A percentile compares a stretch with the other conserved stretches of the same genome.
Evolutionary conservation across 345 rosid genomes (phyloP).

Genomic region (Cardamine occulta): DNA sequence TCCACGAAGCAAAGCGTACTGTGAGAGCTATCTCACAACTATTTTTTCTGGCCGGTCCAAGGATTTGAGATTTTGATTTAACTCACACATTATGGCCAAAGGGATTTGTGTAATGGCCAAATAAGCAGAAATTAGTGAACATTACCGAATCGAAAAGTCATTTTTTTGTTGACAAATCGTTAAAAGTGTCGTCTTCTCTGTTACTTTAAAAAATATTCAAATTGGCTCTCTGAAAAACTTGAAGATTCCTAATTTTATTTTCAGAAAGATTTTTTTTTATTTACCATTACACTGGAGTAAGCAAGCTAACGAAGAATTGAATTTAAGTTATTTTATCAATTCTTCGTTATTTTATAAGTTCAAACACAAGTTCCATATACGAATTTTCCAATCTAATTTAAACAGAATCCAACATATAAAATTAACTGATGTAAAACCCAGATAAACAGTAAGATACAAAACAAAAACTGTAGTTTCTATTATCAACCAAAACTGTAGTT

Average conservation of each 20-base stretch:
- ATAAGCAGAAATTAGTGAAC: background rate
- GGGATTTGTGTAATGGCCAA: background rate
- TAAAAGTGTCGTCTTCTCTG: too few species aligned
- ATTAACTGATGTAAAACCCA: background rate
- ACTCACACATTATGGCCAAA: background rate
- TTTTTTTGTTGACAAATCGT: background rate
- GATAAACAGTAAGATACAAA: background rate
- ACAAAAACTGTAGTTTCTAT: too few species aligned
- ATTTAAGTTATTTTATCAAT: too few species aligned
- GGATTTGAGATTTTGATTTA: background rate
- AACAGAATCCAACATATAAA: background rate
- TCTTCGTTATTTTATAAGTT: too few species aligned
- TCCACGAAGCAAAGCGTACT: constrained; percentile 25
- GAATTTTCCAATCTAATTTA: background rate
- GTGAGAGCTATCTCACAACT: background rate
- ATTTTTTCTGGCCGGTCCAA: background rate
- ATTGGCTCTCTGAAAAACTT: too few species aligned
- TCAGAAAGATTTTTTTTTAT: too few species aligned
- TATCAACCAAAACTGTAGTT: background rate
- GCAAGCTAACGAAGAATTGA: too few species aligned
- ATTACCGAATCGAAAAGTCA: background rate
- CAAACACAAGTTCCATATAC: background rate
- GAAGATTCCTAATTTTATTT: too few species aligned
- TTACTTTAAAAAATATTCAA: too few species aligned
- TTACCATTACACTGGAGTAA: too few species aligned